Percentiles rank a stretch among this genome's conserved stretches.
Conservation (phyloP, 352 stramenopile species). For the Globisporangium lucens region DNA sequence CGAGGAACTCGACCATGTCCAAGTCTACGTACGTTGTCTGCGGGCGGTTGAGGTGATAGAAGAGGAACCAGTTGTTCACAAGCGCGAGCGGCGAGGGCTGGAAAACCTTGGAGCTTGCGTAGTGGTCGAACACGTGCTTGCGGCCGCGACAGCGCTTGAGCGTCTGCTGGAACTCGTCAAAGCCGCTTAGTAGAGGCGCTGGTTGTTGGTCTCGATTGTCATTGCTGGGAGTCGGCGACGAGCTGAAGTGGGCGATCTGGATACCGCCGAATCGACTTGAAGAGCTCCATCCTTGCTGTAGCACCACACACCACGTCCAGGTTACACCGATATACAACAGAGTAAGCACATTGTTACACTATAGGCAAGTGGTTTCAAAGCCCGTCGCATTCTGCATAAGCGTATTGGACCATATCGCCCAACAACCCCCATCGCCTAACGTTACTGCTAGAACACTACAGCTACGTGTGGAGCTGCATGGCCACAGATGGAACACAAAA, state of each 20-base stretch:
- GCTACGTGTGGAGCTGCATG: background rate
- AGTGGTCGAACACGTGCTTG: background rate
- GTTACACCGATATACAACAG: no score
- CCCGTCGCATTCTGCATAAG: background rate
- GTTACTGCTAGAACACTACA: no score
- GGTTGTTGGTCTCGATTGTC: background rate
- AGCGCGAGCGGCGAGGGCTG: background rate
- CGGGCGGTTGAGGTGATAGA: background rate
- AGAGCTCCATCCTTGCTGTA: background rate
- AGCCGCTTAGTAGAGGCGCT: background rate
- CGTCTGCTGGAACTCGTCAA: background rate
- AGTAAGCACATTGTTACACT: background rate
- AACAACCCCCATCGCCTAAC: background rate
- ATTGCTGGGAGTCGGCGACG: background rate
- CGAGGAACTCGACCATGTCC: background rate
- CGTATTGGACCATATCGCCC: background rate
- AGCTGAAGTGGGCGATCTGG: background rate
- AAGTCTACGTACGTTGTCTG: background rate
- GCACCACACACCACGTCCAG: background rate
- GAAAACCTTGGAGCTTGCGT: background rate
- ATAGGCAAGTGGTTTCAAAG: background rate
- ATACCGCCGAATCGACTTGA: background rate
- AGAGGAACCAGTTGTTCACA: background rate
- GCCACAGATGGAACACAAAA: background rate
- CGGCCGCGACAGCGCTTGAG: background rate